phyloP scores from a whole-genome alignment of 352 stramenopile species.

The Lagenidium giganteum region DNA sequence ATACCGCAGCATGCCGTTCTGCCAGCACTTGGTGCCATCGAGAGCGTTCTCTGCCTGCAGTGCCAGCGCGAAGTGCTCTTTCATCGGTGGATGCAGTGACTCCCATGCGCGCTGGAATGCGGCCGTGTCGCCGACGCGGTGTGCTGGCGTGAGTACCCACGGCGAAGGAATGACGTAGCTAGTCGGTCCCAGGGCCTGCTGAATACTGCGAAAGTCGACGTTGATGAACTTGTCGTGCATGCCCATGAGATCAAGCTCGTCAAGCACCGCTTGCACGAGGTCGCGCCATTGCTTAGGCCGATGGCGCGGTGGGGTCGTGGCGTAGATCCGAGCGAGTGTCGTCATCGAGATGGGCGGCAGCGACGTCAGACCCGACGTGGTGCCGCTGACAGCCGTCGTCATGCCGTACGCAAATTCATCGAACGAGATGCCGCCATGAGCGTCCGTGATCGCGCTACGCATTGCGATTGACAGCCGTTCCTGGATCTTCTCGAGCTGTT shows the following conservation, averaged over 20 bases:
- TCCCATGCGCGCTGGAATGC: constrained; percentile 23
- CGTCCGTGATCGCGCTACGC: constrained; percentile 7
- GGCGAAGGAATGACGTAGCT: neutral
- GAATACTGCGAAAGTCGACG: constrained; percentile 31
- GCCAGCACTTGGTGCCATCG: constrained; percentile 6
- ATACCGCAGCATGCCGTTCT: constrained; percentile 5
- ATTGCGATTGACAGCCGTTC: constrained; percentile 21
- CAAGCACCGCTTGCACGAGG: constrained; percentile 14
- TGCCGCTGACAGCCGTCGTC: constrained; percentile 12
- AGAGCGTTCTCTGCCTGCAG: constrained; percentile 30
- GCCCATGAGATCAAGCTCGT: constrained; percentile 32
- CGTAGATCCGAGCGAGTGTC: too few species aligned
- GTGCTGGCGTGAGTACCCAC: constrained; percentile 11
- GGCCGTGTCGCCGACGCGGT: constrained; percentile 6
- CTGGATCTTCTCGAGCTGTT: constrained; percentile 18
- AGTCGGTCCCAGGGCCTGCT: constrained; percentile 15
- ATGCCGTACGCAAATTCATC: constrained; percentile 34
- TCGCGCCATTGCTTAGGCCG: constrained; percentile 16
- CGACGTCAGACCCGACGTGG: constrained; percentile 17
- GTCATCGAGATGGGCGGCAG: too few species aligned
- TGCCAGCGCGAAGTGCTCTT: constrained; percentile 23
- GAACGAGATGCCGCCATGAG: constrained; percentile 19
- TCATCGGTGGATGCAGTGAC: constrained; percentile 14
- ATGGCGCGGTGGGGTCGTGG: neutral
- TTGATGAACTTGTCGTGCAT: constrained; percentile 16